Evolutionary conservation across 108 stramenopile species (phyloP).

Genomic region (Cyclotella sp.): DNA sequence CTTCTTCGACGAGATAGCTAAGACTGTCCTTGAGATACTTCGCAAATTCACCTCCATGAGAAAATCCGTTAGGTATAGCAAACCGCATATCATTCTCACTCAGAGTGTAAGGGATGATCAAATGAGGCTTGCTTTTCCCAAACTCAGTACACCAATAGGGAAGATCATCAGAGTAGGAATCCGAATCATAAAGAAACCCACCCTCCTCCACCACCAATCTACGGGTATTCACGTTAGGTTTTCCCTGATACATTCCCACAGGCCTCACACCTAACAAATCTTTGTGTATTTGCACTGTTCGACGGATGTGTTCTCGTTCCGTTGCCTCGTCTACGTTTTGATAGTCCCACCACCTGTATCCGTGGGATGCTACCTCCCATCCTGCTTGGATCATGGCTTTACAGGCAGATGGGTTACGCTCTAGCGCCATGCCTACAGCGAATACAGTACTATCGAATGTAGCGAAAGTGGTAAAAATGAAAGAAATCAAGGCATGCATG

Average conservation of each 20-base stretch:
- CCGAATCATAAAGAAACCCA: constrained; percentile 93
- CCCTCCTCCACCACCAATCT: constrained; percentile 89
- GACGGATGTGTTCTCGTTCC: constrained; percentile 90
- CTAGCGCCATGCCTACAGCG: constrained; percentile 96
- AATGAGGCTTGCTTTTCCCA: constrained; percentile 70
- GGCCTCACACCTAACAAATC: constrained; percentile 84
- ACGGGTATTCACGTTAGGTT: constrained; percentile 84
- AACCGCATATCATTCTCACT: constrained; percentile 96
- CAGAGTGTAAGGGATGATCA: constrained; percentile 94
- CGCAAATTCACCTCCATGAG: constrained; percentile 79
- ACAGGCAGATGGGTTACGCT: constrained; percentile 80
- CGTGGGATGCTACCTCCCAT: constrained; percentile 93
- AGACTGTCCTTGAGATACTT: constrained; percentile 83
- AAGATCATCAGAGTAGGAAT: constrained; percentile 93
- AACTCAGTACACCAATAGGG: constrained; percentile 91
- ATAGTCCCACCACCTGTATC: constrained; percentile 96
- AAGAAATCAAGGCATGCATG: background rate
- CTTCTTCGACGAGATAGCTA: constrained; percentile 85
- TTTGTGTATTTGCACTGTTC: constrained; percentile 89
- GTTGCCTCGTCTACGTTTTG: constrained; percentile 82
- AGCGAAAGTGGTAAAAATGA: background rate
- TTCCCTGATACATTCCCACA: constrained; percentile 94
- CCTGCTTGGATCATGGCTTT: constrained; percentile 80
- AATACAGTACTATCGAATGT: constrained; percentile 74
- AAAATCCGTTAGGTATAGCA: constrained; percentile 85